Evolutionary conservation across 164 flowering plant species (phyloP), one percentile per base, ranked within the genome.

Genomic region (Euptelea pleiosperma): DNA sequence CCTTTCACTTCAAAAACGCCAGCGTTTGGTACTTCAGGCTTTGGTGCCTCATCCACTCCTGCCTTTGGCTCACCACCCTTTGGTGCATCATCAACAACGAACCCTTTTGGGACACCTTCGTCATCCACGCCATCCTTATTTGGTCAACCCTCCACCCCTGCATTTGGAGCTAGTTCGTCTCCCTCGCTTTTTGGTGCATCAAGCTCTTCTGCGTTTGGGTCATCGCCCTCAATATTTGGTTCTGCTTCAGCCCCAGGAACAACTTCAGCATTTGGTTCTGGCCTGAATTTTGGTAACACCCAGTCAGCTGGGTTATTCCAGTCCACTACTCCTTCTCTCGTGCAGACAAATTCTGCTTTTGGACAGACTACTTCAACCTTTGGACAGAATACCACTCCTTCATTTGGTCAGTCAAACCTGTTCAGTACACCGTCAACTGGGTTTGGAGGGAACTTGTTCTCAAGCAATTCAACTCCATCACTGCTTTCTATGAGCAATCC

Each of bases 231-330:
- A 10, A 55, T 81, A 9, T 91, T 89, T 71, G 74, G 76, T 57
- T 61, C 91, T 52, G 31, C 78, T 64, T 57, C 88, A 52, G 70
- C 84, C 55, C 83, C 76, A 50, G 84, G 71, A 60, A 51, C 82
- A 52, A 33, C 73, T 52, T 33, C 86, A 30, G n/a, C 82, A 66
- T 85, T 84, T 80, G 72, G 75, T 49, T 42, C 83, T 57, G 75
- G 85, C 61, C 42, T 75, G 55, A 75, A 35, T 47, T 84, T 85
- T 74, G 78, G 76, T 31, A 81, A 68, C 70, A 82, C 87, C n/a
- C 96, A 87, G 52, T 66, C 91, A 55, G 76, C 96, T 22, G 78
- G 83, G 10, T 57, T 83, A 22, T 94, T 94, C 70, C 83, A 72
- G 71, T 77, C 96, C 21, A 42, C 81, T 18, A 51, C 78, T 48